These are phyloP conservation scores for Botryotinia narcissicola DNA, from an alignment of 2,329 filamentous ascomycete species.

Conservation along the genomic window DNA sequence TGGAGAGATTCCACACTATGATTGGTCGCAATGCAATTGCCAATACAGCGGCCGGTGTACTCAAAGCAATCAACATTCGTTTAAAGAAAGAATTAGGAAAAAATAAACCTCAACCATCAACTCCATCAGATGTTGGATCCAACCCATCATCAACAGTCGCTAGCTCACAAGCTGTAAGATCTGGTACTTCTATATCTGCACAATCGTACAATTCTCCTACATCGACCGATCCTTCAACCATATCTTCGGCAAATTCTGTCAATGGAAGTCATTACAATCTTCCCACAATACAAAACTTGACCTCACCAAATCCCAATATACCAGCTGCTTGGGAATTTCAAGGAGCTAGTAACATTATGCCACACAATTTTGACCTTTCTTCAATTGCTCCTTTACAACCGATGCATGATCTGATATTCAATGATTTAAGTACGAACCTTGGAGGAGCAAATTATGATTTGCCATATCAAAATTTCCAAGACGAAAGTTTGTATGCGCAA, in stretches of 20 bases:
- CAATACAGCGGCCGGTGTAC: slow-evolving; percentile 52
- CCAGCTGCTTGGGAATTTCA: slow-evolving; percentile 26
- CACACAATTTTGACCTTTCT: slow-evolving; percentile 46
- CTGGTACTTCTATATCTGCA: slow-evolving; percentile 2
- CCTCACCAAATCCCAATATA: slow-evolving; percentile 15
- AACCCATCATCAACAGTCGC: slow-evolving; percentile 20
- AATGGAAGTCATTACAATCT: slow-evolving; percentile 28
- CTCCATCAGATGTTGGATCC: slow-evolving; percentile 21
- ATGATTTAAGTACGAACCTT: slow-evolving; percentile 44
- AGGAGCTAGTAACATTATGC: slow-evolving; percentile 6
- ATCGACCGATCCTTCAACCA: slow-evolving; percentile 13
- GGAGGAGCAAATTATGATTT: slow-evolving; percentile 9
- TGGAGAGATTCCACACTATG: slow-evolving; percentile 58
- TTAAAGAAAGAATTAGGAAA: slow-evolving; percentile 46
- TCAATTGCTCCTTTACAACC: slow-evolving; percentile 55
- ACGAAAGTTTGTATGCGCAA: slow-evolving; percentile 17
- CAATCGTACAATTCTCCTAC: slow-evolving; percentile 15
- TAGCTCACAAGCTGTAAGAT: slow-evolving; percentile 11
- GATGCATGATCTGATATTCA: slow-evolving; percentile 56
- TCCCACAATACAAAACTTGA: slow-evolving; percentile 35
- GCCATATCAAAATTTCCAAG: slow-evolving; percentile 13
- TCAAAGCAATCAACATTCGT: slow-evolving; percentile 54
- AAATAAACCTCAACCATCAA: slow-evolving; percentile 12
- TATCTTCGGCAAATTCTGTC: slow-evolving; percentile 1
- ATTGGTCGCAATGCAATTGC: slow-evolving; percentile 53